Evolutionary conservation across 2,329 filamentous ascomycete genomes (phyloP), one percentile per base, ranked within the genome.

Genomic region (Myriosclerotinia scirpicola): DNA sequence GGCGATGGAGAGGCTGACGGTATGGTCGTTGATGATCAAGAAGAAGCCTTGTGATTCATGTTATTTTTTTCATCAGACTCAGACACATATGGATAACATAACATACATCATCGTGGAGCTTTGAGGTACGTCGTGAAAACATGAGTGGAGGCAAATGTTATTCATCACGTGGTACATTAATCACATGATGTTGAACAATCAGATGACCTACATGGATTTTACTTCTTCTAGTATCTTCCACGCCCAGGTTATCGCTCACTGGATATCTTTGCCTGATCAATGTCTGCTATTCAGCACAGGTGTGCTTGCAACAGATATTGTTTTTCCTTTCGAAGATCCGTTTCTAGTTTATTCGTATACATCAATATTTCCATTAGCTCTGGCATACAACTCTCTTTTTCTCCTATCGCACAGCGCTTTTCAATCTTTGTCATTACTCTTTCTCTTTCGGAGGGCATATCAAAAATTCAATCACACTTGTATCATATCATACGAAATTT

Each of bases 401-500:
- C 11, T 60, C 38, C 30, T 50, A 34, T 61, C 22, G n/a, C n/a
- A 61, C 14, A 38, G 42, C 20, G 15, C 58, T 61, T 40, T 61
- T 38, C 30, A 11, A 50, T 9, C 40, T 26, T 26, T 56, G n/a
- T 30, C 36, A 26, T 58, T 58, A 17, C 22, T 5, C 53, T 55
- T 22, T 55, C 34, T 55, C 12, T 34, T 34, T 30, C 26, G 26
- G 17, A 36, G 26, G 26, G 42, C 30, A 48, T 17, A 61, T 30
- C 14, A 61, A 50, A 48, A 40, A 38, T 52, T 22, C 34, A 20
- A 50, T 61, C 58, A 50, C 4, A 50, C 58, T 26, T 61, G 58
- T 61, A 38, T 40, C 44, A 61, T 61, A 61, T 61, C 44, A 61
- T 40, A 61, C n/a, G 58, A 61, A 14, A 50, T n/a, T 38, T 22